Percentiles rank a stretch among this genome's conserved stretches.
These are phyloP conservation scores for Sporodiniella umbellata DNA, from an alignment of 371 early-diverging fungal species.

Conservation along the genomic window DNA sequence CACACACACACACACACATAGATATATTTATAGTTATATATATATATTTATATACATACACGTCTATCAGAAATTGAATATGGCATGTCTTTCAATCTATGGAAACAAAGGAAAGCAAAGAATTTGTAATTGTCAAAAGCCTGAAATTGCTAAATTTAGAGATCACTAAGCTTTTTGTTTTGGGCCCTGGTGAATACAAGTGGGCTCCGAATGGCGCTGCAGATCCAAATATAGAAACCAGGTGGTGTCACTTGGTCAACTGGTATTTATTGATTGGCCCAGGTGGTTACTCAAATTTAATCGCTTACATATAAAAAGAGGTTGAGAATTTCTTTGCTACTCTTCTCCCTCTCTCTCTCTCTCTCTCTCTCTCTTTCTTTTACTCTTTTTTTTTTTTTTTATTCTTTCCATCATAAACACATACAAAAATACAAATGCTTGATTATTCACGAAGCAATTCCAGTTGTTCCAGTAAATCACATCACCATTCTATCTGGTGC, in stretches of 20 bases:
- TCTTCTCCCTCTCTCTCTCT: too few relatives aligned
- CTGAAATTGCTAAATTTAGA: slow-evolving; percentile 1
- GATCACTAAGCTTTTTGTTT: not conserved
- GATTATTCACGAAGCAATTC: slow-evolving; percentile 3
- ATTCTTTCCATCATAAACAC: not conserved
- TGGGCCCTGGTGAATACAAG: not conserved
- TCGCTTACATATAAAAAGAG: slow-evolving; percentile 10
- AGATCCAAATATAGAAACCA: slow-evolving; percentile 1
- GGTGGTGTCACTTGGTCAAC: slow-evolving; percentile 14
- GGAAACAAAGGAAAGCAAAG: slow-evolving; percentile 53
- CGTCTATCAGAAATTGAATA: slow-evolving; percentile 76
- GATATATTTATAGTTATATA: too few relatives aligned
- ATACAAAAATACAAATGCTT: not conserved
- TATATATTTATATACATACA: too few relatives aligned
- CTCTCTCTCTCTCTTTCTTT: not conserved
- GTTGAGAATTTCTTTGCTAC: not conserved
- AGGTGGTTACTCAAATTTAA: slow-evolving; percentile 1
- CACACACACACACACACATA: too few relatives aligned
- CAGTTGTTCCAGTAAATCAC: slow-evolving; percentile 8
- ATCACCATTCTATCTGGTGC: slow-evolving; percentile 17
- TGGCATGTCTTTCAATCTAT: slow-evolving; percentile 70
- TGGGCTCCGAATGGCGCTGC: not conserved
- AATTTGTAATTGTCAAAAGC: slow-evolving; percentile 25
- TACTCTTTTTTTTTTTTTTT: not conserved
- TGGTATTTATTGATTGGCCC: slow-evolving; percentile 6